phyloP scores from a whole-genome alignment of 306 rosid genomes.

The Malus sylvestris region DNA sequence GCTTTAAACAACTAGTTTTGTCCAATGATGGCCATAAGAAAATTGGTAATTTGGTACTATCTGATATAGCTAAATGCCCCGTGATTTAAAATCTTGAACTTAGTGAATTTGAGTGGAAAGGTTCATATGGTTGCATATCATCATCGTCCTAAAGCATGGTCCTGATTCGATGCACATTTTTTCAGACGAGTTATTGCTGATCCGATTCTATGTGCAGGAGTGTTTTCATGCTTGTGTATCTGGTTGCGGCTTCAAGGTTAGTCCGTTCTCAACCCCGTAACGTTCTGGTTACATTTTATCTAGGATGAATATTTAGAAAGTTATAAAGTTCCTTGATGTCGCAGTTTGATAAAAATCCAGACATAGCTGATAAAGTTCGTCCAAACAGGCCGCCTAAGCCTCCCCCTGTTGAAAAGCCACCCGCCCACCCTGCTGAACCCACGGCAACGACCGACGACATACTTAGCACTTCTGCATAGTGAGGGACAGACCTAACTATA shows the following conservation, averaged over 20 bases:
- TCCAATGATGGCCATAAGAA: not conserved
- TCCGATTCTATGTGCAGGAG: conserved; percentile 41
- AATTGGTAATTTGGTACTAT: not conserved
- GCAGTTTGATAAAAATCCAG: conserved; percentile 54
- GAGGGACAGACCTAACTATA: conserved; percentile 4
- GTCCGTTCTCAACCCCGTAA: conserved; percentile 15
- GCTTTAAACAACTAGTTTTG: not conserved
- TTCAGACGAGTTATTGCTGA: conserved; percentile 16
- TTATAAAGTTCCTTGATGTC: conserved; percentile 7
- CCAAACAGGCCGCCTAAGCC: conserved; percentile 61
- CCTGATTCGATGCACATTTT: not conserved
- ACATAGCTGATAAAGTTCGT: conserved; percentile 51
- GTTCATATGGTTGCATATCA: not conserved
- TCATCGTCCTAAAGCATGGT: not conserved
- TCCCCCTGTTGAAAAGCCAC: conserved; percentile 42
- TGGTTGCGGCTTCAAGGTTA: conserved; percentile 91
- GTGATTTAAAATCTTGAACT: not conserved
- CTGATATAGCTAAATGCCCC: not conserved
- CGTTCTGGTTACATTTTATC: not conserved
- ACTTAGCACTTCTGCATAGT: conserved; percentile 54
- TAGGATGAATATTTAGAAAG: not conserved
- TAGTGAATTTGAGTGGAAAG: not conserved
- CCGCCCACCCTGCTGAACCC: conserved; percentile 26
- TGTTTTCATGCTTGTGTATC: conserved; percentile 87
- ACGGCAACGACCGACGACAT: conserved; percentile 28